Conservation (phyloP, 495 filamentous ascomycete species). For the Hypoxylon fragiforme region DNA sequence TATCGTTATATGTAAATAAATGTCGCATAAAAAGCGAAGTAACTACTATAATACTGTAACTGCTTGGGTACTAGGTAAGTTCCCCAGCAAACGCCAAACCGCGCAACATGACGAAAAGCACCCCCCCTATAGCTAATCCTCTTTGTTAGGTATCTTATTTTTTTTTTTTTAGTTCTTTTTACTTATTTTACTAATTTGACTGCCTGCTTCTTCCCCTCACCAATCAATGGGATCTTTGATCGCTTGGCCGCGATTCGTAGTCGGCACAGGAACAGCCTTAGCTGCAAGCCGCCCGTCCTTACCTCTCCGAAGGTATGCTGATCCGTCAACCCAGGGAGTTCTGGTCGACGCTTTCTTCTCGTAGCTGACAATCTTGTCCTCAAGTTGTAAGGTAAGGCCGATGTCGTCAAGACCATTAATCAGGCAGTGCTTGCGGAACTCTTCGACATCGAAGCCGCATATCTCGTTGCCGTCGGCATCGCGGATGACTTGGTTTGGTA, state of each 20-base stretch:
- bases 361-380: constrained; percentile 82
- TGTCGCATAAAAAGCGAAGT: no score
- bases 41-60: no score
- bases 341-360: constrained; percentile 74
- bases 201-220: no score
- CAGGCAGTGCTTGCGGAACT: constrained; percentile 91
- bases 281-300: constrained; percentile 69
- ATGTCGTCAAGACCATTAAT: constrained; percentile 97
- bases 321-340: constrained; percentile 93
- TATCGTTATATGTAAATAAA: no score
- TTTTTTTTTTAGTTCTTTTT: not conserved
- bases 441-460: constrained; percentile 80
- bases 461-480: constrained; percentile 72
- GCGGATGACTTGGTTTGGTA: constrained; percentile 82
- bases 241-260: constrained; percentile 85
- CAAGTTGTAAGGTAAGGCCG: constrained; percentile 88
- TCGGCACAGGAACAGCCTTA: constrained; percentile 84
- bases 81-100: constrained; percentile 27
- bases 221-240: constrained; percentile 89
- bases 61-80: no score
- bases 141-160: not conserved
- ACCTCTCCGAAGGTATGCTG: constrained; percentile 77
- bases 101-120: no score
- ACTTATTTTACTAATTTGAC: no score
- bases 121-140: no score